Conservation (phyloP, 306 rosid genomes). For the Crataegus laevigata region DNA sequence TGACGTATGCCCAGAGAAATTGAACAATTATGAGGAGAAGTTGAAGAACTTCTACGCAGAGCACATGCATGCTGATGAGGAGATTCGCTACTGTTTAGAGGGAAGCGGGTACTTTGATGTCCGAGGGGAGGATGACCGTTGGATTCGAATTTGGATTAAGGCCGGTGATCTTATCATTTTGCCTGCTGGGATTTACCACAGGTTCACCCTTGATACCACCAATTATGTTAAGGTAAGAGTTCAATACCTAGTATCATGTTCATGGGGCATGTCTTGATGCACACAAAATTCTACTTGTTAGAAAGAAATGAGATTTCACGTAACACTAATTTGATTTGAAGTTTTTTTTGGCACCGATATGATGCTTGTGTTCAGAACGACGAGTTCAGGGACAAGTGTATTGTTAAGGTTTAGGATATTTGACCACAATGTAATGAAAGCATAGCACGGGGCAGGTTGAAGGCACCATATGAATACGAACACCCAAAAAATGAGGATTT, state of each 20-base stretch:
- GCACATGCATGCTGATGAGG: conserved; percentile 93
- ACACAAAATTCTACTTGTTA: background rate
- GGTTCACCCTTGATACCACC: conserved; percentile 75
- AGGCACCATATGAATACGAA: no score
- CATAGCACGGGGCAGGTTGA: no score
- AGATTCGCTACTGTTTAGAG: conserved; percentile 80
- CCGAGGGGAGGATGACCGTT: conserved; percentile 62
- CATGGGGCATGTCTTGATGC: background rate
- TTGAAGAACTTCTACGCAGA: conserved; percentile 85
- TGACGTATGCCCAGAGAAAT: conserved; percentile 69
- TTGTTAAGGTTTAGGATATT: no score
- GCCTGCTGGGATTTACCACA: conserved; percentile 95
- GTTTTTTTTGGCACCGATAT: no score
- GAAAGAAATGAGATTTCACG: background rate
- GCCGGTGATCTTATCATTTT: conserved; percentile 85
- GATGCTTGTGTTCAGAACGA: no score
- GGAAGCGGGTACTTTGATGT: conserved; percentile 90
- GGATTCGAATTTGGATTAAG: conserved; percentile 86
- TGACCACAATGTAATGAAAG: no score
- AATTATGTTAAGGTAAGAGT: conserved; percentile 65
- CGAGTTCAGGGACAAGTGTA: no score
- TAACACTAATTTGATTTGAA: background rate
- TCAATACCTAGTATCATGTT: background rate
- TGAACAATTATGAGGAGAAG: conserved; percentile 70
- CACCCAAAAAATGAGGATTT: no score